Evolutionary conservation across 1,139 yeast species (phyloP).

Genomic region (Arxiozyma telluris): DNA sequence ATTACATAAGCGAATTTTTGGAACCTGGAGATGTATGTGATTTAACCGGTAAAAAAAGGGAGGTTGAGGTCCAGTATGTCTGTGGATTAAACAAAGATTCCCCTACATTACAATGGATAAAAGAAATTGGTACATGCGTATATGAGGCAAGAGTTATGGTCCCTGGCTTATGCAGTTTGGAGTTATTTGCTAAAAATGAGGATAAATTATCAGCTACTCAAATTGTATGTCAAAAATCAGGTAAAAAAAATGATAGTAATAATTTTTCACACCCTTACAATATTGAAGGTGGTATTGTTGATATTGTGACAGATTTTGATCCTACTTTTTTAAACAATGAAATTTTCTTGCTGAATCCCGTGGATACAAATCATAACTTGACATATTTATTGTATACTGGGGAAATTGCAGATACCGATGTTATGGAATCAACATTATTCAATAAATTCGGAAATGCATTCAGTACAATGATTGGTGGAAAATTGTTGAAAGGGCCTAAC

Average conservation of each 20-base stretch:
- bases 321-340: slow-evolving; percentile 21
- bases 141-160: slow-evolving; percentile 54
- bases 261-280: neutral
- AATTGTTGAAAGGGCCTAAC: slow-evolving; percentile 14
- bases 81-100: slow-evolving; percentile 44
- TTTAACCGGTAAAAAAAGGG: slow-evolving; percentile 53
- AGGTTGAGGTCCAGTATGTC: slow-evolving; percentile 53
- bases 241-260: neutral
- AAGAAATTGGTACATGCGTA: slow-evolving; percentile 65
- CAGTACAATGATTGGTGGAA: slow-evolving; percentile 13
- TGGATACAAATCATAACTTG: slow-evolving; percentile 5
- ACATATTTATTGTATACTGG: slow-evolving; percentile 18
- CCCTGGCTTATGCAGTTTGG: slow-evolving; percentile 46
- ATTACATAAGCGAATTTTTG: slow-evolving; percentile 45
- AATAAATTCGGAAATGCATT: slow-evolving; percentile 16
- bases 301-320: slow-evolving; percentile 15
- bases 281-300: slow-evolving; percentile 8
- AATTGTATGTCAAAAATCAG: slow-evolving; percentile 12
- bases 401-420: neutral
- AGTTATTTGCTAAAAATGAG: slow-evolving; percentile 21
- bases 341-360: slow-evolving; percentile 18
- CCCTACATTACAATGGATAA: slow-evolving; percentile 36
- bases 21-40: slow-evolving; percentile 66
- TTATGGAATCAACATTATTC: slow-evolving; percentile 3
- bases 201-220: slow-evolving; percentile 18